Conservation (phyloP, 805 yeast species). For the Yarrowia porcina region DNA sequence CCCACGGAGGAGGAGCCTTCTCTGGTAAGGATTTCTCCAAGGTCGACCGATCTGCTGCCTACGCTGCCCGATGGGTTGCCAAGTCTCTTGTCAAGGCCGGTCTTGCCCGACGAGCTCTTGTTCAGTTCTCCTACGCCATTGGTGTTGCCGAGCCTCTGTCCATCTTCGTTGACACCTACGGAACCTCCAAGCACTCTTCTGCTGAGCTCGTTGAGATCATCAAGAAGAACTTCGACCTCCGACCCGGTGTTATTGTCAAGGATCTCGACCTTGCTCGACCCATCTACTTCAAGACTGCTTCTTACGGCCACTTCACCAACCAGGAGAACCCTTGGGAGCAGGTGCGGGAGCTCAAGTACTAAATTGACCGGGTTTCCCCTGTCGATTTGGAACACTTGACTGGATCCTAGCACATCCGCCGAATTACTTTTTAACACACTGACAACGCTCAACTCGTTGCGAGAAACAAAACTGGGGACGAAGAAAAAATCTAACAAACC, state of each 20-base stretch:
- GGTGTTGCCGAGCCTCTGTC: constrained; percentile 99
- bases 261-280: constrained; percentile 98
- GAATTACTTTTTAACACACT: constrained; percentile 25
- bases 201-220: constrained; percentile 89
- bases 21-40: constrained; percentile 99
- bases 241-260: constrained; percentile 98
- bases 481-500: not conserved
- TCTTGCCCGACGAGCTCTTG: constrained; percentile 94
- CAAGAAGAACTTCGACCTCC: constrained; percentile 91
- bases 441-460: constrained; percentile 29
- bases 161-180: constrained; percentile 95
- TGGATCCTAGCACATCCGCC: constrained; percentile 26
- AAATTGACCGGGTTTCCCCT: constrained; percentile 29
- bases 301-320: constrained; percentile 99
- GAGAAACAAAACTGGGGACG: constrained; percentile 17
- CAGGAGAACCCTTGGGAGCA: constrained; percentile 98
- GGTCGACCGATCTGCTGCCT: constrained; percentile 99
- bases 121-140: constrained; percentile 98
- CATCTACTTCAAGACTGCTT: constrained; percentile 97
- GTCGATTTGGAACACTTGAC: constrained; percentile 22
- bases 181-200: constrained; percentile 88
- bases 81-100: constrained; percentile 94
- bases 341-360: constrained; percentile 56
- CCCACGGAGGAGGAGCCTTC: constrained; percentile 99
- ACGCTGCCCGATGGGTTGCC: constrained; percentile 99